Conservation (phyloP, 2,329 filamentous ascomycete species). For the Pyrenophora graminea region DNA sequence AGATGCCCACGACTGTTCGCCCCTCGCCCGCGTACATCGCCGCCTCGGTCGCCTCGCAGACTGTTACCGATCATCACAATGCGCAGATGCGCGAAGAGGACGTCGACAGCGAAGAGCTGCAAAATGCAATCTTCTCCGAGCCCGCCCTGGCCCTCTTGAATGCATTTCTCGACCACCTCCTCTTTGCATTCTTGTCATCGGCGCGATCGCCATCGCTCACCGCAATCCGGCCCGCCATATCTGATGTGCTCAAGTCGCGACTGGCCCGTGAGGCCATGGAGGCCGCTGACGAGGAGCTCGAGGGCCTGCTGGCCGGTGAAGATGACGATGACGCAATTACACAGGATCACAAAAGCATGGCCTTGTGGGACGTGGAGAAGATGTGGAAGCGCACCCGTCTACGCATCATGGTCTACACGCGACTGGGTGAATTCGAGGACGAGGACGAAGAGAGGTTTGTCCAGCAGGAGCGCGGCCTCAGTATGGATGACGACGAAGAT, state of each 20-base stretch:
- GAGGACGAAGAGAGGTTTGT: constrained; percentile 93
- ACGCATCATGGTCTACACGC: constrained; percentile 97
- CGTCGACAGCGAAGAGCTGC: constrained; percentile 61
- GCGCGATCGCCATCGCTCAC: constrained; percentile 78
- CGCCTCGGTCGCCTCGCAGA: constrained; percentile 83
- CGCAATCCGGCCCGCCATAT: constrained; percentile 77
- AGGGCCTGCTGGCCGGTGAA: constrained; percentile 86
- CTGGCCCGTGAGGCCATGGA: constrained; percentile 83
- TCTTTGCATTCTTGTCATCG: constrained; percentile 85
- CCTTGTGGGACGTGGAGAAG: constrained; percentile 85
- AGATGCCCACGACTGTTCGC: constrained; percentile 70
- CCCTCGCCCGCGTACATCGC: constrained; percentile 89
- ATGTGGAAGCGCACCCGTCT: constrained; percentile 93
- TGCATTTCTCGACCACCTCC: constrained; percentile 87
- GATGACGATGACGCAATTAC: constrained; percentile 49
- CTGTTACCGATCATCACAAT: constrained; percentile 86
- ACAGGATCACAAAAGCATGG: constrained; percentile 40
- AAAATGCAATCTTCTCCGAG: constrained; percentile 72
- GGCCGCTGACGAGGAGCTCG: constrained; percentile 82
- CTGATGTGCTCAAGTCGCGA: constrained; percentile 85
- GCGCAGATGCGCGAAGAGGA: constrained; percentile 72
- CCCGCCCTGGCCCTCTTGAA: constrained; percentile 81
- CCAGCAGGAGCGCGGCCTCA: constrained; percentile 69
- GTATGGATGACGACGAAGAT: constrained; percentile 55
- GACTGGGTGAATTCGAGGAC: constrained; percentile 94